Evolutionary conservation across 2,329 filamentous ascomycete genomes (phyloP).

Genomic region (Fusarium sp.): DNA sequence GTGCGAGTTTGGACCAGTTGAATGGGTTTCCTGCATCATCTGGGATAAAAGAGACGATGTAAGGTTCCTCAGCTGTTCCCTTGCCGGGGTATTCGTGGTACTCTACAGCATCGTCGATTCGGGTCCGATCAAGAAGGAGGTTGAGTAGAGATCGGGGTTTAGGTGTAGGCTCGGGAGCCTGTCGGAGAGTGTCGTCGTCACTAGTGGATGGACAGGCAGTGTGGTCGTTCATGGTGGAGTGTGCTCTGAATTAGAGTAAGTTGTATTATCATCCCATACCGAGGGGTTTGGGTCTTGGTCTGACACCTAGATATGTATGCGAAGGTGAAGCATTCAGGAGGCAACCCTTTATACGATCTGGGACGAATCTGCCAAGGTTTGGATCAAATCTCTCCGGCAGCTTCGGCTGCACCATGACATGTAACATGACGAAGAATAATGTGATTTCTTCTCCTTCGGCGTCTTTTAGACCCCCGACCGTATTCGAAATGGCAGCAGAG

Average conservation of each 20-base stretch:
- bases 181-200: slow-evolving; percentile 34
- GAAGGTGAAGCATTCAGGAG: not conserved
- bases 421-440: slow-evolving; percentile 8
- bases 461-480: not conserved
- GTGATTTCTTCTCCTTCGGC: slow-evolving; percentile 11
- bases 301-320: too few species aligned
- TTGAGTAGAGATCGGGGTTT: slow-evolving; percentile 40
- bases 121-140: slow-evolving; percentile 68
- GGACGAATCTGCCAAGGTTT: slow-evolving; percentile 11
- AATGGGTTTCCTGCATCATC: slow-evolving; percentile 76
- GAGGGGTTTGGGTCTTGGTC: not conserved
- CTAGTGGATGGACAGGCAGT: slow-evolving; percentile 4
- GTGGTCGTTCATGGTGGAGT: slow-evolving; percentile 9
- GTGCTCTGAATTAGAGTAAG: not conserved
- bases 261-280: slow-evolving; percentile 4
- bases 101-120: slow-evolving; percentile 68
- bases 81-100: slow-evolving; percentile 67
- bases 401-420: slow-evolving; percentile 11
- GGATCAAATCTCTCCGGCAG: slow-evolving; percentile 23
- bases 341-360: slow-evolving; percentile 27
- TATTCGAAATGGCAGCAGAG: not conserved
- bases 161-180: not conserved
- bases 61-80: slow-evolving; percentile 76
- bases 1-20: slow-evolving; percentile 65
- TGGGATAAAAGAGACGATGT: slow-evolving; percentile 74